A percentile compares a stretch with the other conserved stretches of the same genome.
phyloP scores from a whole-genome alignment of 257 asterid species.

The Leptodermis oblonga region DNA sequence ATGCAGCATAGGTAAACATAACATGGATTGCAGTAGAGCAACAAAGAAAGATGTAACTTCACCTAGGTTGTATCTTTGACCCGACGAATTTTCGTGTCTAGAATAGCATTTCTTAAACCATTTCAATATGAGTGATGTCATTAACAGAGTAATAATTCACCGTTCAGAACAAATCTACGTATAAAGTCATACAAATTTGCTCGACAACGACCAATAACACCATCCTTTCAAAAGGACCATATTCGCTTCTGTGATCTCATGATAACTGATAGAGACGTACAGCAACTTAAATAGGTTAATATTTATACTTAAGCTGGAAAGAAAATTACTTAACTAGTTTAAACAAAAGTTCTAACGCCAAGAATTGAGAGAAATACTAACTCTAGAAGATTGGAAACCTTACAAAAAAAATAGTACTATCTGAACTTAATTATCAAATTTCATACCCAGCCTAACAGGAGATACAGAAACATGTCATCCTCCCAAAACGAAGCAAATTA shows the following conservation, averaged over 20 bases:
- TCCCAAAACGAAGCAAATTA: neutral
- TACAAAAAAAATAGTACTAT: neutral
- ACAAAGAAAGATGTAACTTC: neutral
- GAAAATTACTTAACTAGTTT: too few species aligned
- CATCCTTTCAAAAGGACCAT: too few species aligned
- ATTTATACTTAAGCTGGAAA: neutral
- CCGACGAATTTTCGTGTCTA: neutral
- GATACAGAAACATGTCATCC: neutral
- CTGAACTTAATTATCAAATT: neutral
- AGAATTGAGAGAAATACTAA: neutral
- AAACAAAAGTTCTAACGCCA: neutral
- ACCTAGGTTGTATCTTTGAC: neutral
- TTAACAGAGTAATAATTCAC: too few species aligned
- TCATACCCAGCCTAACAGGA: neutral
- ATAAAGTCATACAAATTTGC: too few species aligned
- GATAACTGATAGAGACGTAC: neutral
- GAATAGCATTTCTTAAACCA: neutral
- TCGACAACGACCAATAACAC: too few species aligned
- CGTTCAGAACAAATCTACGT: too few species aligned
- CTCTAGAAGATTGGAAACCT: neutral
- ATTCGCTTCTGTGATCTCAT: too few species aligned
- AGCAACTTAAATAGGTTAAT: neutral
- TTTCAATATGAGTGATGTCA: too few species aligned
- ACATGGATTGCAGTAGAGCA: too few species aligned
- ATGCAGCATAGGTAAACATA: conserved; percentile 10